Evolutionary conservation across 2,329 filamentous ascomycete genomes (phyloP).

Genomic region (Colletotrichum melonis): DNA sequence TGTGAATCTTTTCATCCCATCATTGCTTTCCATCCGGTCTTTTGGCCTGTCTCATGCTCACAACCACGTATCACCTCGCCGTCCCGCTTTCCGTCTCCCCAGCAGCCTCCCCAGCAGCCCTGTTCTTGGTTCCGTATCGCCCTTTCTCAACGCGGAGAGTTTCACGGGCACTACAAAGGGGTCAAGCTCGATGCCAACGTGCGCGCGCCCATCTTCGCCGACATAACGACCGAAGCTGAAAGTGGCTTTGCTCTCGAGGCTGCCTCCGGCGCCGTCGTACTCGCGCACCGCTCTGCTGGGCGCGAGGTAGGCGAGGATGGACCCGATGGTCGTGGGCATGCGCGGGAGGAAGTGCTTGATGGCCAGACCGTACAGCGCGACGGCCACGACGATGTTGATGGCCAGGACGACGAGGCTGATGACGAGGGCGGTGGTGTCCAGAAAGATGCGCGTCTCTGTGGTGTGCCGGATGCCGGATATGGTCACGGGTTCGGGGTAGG

Average conservation of each 20-base stretch:
- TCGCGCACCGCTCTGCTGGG: constrained; percentile 54
- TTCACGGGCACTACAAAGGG: constrained; percentile 52
- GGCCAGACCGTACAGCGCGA: constrained; percentile 53
- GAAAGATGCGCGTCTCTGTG: constrained; percentile 57
- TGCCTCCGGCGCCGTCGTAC: constrained; percentile 39
- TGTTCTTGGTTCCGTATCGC: constrained; percentile 20
- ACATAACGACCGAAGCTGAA: constrained; percentile 64
- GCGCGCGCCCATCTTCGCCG: constrained; percentile 55
- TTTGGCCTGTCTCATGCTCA: too few relatives aligned
- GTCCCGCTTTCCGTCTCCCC: not conserved
- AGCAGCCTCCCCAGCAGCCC: constrained; percentile 5
- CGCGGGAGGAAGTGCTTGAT: constrained; percentile 58
- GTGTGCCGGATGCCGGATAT: constrained; percentile 37
- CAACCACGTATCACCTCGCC: constrained; percentile 25
- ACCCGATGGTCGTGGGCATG: constrained; percentile 63
- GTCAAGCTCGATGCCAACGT: constrained; percentile 63
- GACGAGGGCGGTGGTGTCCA: constrained; percentile 57
- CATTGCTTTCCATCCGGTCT: too few relatives aligned
- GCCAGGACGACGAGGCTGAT: constrained; percentile 56
- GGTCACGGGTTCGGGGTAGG: not conserved
- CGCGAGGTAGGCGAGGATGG: constrained; percentile 58
- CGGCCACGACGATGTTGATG: constrained; percentile 55
- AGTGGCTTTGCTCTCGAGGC: constrained; percentile 40
- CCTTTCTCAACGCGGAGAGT: constrained; percentile 20
- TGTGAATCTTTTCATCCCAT: too few relatives aligned